Percentiles rank a stretch among this genome's conserved stretches.
phyloP scores from a whole-genome alignment of 139 green algal species.

The Astrephomene gubernaculifera region DNA sequence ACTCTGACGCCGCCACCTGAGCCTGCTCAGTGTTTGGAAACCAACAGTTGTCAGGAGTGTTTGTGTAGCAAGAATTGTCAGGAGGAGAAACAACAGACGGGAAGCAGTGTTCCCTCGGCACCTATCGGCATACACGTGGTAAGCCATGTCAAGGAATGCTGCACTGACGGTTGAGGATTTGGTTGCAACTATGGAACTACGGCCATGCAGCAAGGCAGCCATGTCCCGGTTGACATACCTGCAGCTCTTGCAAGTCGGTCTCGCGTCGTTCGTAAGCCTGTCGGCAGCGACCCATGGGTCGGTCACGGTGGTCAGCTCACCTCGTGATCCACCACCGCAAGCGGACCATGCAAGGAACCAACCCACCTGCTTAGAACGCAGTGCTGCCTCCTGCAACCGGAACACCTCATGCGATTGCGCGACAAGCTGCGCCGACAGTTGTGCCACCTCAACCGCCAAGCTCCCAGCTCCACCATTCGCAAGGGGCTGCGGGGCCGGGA shows the following conservation, averaged over 20 bases:
- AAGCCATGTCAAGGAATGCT: no score
- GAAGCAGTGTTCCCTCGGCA: no score
- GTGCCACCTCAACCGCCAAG: constrained; percentile 22
- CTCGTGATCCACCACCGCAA: neutral
- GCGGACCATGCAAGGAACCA: neutral
- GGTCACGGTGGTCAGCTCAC: neutral
- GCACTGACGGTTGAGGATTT: no score
- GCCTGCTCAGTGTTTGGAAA: no score
- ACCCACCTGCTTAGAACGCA: constrained; percentile 52
- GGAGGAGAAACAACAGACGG: no score
- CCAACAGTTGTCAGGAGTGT: no score
- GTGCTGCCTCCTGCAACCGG: constrained; percentile 37
- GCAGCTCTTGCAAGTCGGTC: constrained; percentile 58
- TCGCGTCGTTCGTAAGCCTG: constrained; percentile 50
- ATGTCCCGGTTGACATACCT: neutral
- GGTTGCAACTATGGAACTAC: no score
- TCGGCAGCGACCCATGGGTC: neutral
- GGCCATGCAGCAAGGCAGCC: no score
- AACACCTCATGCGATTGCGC: constrained; percentile 42
- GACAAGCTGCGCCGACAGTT: constrained; percentile 51
- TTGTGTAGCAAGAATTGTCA: no score
- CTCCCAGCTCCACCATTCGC: no score
- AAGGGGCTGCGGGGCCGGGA: no score
- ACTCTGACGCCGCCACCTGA: constrained; percentile 46
- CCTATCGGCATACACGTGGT: no score